phyloP scores from a whole-genome alignment of 2,329 filamentous ascomycete species.

The Verticillium nonalfalfae region DNA sequence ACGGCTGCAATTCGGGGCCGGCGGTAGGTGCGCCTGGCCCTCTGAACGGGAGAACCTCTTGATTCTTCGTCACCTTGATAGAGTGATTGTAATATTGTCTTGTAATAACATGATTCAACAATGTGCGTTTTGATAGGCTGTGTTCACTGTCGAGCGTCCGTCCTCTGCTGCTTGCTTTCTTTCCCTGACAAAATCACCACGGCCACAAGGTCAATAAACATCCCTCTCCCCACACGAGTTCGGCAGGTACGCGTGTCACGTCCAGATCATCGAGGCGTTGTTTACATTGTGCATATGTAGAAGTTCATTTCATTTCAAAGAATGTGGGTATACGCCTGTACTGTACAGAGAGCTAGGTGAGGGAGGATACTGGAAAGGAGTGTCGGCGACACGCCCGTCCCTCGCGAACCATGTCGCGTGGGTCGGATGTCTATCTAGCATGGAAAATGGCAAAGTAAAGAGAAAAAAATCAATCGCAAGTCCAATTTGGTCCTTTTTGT shows the following conservation, averaged over 20 bases:
- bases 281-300: not conserved
- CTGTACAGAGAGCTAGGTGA: not conserved
- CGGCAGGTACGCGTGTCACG: not conserved
- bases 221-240: not conserved
- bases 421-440: not conserved
- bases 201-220: no score
- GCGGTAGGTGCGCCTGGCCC: not conserved
- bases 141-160: no score
- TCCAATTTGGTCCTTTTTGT: not conserved
- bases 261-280: no score
- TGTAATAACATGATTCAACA: no score
- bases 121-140: no score
- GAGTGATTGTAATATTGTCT: no score
- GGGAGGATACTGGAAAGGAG: not conserved
- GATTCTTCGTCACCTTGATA: no score
- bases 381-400: not conserved
- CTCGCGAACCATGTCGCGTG: not conserved
- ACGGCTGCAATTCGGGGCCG: not conserved
- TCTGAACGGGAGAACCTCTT: no score
- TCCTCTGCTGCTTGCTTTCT: no score
- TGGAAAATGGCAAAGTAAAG: not conserved
- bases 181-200: no score
- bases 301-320: not conserved
- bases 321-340: conserved; percentile 3
- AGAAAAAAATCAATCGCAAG: not conserved